These are phyloP conservation scores for Casuarina cunninghamiana DNA, from an alignment of 306 rosid species.

Conservation along the genomic window DNA sequence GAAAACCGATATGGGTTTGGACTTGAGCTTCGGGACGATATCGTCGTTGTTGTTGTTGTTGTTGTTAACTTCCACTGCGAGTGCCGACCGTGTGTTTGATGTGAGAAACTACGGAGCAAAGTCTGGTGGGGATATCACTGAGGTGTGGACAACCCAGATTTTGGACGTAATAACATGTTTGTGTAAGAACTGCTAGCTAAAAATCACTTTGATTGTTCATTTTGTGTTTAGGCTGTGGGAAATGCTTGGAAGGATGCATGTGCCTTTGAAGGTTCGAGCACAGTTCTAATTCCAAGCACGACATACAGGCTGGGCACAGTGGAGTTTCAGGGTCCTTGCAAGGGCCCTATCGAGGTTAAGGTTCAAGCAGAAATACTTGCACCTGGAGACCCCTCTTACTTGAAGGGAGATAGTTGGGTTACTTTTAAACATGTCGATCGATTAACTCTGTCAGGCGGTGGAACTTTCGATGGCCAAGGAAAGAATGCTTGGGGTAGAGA, in stretches of 20 bases:
- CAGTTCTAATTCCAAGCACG: constrained; percentile 24
- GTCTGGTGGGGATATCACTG: constrained; percentile 14
- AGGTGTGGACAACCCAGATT: constrained; percentile 6
- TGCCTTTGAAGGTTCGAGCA: constrained; percentile 5
- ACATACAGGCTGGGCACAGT: constrained; percentile 17
- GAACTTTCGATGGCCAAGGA: constrained; percentile 55
- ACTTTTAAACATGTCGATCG: constrained; percentile 19
- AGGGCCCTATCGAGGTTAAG: constrained; percentile 34
- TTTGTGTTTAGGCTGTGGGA: constrained; percentile 19
- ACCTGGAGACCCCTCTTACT: neutral
- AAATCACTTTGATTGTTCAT: neutral
- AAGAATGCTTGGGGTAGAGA: constrained; percentile 31
- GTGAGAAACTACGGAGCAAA: constrained; percentile 26
- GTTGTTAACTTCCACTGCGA: neutral
- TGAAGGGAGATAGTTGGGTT: constrained; percentile 39
- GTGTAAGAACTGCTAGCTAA: too few species aligned
- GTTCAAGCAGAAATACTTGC: constrained; percentile 38
- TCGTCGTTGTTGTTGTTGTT: neutral
- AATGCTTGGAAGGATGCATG: constrained; percentile 47
- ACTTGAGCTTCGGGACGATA: neutral
- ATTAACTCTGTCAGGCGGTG: constrained; percentile 43
- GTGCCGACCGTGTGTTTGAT: neutral
- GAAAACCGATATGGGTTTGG: constrained; percentile 11
- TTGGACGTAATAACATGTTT: neutral
- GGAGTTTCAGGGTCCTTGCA: constrained; percentile 38